phyloP scores from a whole-genome alignment of 495 filamentous ascomycete genomes.

The Annulohypoxylon maeteangense region DNA sequence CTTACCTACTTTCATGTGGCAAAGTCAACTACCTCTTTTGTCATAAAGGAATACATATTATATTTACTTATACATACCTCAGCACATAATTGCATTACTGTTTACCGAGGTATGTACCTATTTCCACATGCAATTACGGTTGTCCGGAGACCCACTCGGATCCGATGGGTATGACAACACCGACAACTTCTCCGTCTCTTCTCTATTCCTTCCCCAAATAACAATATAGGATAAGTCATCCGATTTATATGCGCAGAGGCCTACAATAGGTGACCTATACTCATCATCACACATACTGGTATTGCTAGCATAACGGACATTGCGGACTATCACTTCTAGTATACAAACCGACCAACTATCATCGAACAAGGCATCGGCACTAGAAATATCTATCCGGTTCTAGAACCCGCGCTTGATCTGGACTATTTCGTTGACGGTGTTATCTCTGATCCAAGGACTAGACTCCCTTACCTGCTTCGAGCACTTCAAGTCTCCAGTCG shows the following conservation, averaged over 20 bases:
- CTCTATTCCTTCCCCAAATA: not conserved
- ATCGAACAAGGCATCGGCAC: not conserved
- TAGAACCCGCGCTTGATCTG: not conserved
- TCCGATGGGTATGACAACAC: conserved; percentile 9
- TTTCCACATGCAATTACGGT: not conserved
- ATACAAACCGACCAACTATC: not conserved
- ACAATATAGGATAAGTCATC: not conserved
- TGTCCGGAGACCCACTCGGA: conserved; percentile 4
- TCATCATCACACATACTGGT: not conserved
- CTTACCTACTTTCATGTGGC: not conserved
- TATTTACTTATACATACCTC: too few relatives aligned
- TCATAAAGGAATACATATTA: not conserved
- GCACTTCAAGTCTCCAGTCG: not conserved
- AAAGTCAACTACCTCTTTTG: not conserved
- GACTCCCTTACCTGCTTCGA: not conserved
- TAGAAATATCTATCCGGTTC: not conserved
- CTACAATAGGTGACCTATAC: too few relatives aligned
- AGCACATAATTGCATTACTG: not conserved
- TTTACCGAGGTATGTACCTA: conserved; percentile 8
- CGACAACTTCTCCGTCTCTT: not conserved
- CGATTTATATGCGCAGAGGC: too few relatives aligned
- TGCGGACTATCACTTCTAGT: not conserved
- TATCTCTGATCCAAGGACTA: not conserved
- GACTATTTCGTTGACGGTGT: not conserved
- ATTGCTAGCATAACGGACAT: not conserved